A percentile compares a stretch with the other conserved stretches of the same genome.
Evolutionary conservation across 148 eudicot genomes (phyloP).

Genomic region (Fagopyrum tataricum): DNA sequence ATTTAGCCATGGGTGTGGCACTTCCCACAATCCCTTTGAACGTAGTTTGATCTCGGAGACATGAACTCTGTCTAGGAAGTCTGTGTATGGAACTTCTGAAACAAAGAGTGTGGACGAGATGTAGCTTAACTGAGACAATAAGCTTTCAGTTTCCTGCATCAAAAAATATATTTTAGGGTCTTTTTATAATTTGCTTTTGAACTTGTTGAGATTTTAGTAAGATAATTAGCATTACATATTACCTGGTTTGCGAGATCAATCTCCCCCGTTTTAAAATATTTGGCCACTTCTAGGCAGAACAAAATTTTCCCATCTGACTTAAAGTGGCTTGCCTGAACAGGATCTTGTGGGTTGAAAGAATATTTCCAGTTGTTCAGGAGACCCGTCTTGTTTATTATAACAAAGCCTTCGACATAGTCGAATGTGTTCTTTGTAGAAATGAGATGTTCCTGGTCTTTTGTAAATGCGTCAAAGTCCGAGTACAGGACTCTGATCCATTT

Average conservation of each 20-base stretch:
- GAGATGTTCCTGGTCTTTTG: constrained; percentile 75
- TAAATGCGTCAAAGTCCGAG: constrained; percentile 57
- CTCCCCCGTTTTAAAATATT: constrained; percentile 38
- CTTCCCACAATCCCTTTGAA: constrained; percentile 68
- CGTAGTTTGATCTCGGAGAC: constrained; percentile 56
- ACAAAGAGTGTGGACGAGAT: constrained; percentile 57
- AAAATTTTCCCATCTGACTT: constrained; percentile 60
- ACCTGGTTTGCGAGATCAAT: constrained; percentile 38
- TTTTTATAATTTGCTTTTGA: neutral
- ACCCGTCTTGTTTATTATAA: constrained; percentile 50
- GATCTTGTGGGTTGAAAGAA: constrained; percentile 68
- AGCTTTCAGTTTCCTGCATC: constrained; percentile 45
- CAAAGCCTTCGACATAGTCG: constrained; percentile 83
- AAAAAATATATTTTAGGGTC: constrained; percentile 3
- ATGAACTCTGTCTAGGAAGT: constrained; percentile 82
- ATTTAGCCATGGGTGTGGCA: constrained; percentile 94
- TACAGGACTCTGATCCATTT: constrained; percentile 91
- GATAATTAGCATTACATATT: neutral
- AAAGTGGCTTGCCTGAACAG: constrained; percentile 59
- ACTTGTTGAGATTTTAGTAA: neutral
- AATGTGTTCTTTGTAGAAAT: constrained; percentile 35
- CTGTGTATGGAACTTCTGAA: constrained; percentile 54
- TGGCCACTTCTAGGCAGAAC: constrained; percentile 70
- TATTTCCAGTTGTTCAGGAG: constrained; percentile 80
- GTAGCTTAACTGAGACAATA: constrained; percentile 52